Conservation (phyloP, 2,329 filamentous ascomycete genomes). For the Sclerotinia trifoliorum region DNA sequence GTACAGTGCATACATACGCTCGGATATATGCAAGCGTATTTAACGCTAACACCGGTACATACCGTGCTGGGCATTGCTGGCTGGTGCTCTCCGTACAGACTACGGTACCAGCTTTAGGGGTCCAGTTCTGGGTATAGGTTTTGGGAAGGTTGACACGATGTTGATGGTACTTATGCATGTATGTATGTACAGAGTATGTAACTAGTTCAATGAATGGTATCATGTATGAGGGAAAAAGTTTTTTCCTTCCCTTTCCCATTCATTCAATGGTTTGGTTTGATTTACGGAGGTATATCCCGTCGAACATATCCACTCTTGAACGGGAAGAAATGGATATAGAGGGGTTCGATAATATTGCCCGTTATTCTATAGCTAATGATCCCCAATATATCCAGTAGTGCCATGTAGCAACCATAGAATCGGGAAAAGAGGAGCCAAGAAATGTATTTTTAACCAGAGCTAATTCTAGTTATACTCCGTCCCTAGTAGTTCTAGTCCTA, state of each 20-base stretch:
- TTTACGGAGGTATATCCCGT: not conserved
- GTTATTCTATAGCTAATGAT: not conserved
- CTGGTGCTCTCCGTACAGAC: too few relatives aligned
- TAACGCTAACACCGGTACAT: constrained; percentile 1
- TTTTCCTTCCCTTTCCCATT: not conserved
- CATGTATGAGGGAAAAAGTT: not conserved
- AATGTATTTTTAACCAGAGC: not conserved
- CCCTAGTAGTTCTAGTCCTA: not conserved
- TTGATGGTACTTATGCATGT: too few relatives aligned
- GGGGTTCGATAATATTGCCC: not conserved
- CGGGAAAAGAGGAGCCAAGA: not conserved
- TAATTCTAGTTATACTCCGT: not conserved
- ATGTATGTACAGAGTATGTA: not conserved
- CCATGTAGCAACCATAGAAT: not conserved
- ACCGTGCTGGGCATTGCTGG: not conserved
- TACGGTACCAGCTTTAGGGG: not conserved
- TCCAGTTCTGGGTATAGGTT: not conserved
- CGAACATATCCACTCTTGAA: not conserved
- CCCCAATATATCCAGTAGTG: not conserved
- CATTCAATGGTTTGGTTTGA: too few relatives aligned
- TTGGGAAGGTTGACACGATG: not conserved
- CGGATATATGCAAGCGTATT: not conserved
- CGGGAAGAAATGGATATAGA: not conserved
- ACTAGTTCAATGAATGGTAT: not conserved
- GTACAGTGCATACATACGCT: not conserved